phyloP scores from a whole-genome alignment of 768 basidiomycete genomes.

The Gelatoporia subvermispora region DNA sequence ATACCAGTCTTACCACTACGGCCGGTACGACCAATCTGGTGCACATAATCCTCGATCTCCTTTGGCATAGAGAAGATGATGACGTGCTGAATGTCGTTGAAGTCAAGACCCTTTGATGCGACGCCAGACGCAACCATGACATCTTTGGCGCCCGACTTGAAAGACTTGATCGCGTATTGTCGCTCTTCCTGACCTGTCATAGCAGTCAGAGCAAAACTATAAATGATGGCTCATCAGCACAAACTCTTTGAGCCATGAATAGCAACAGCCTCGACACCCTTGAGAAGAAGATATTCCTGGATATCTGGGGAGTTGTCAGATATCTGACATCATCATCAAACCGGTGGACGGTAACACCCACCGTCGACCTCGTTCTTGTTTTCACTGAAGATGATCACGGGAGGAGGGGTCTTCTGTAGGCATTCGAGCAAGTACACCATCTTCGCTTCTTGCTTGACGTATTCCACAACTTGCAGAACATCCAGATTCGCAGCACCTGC shows the following conservation, averaged over 20 bases:
- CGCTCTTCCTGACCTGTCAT: conserved; percentile 90
- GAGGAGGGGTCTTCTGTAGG: conserved; percentile 96
- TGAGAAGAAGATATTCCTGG: conserved; percentile 93
- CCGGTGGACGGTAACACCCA: conserved; percentile 30
- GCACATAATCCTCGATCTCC: conserved; percentile 99
- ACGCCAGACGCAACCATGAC: conserved; percentile 99
- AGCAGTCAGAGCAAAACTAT: neutral
- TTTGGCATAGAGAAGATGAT: conserved; percentile 99
- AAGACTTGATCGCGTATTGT: conserved; percentile 97
- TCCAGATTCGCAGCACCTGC: conserved; percentile 97
- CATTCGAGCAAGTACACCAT: conserved; percentile 99
- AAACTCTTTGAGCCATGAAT: conserved; percentile 97
- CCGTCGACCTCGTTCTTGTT: conserved; percentile 99
- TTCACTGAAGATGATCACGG: conserved; percentile 96
- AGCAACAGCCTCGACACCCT: conserved; percentile 97
- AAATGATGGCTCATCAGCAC: conserved; percentile 18
- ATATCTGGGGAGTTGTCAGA: conserved; percentile 60
- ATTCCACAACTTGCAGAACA: conserved; percentile 94
- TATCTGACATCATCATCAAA: too few species aligned
- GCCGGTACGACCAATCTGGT: conserved; percentile 98
- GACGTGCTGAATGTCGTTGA: conserved; percentile 98
- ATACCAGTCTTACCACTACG: conserved; percentile 98
- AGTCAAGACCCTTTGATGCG: conserved; percentile 97
- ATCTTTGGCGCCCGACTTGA: conserved; percentile 96
- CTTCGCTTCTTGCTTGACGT: conserved; percentile 99